Percentiles rank a stretch among this genome's conserved stretches.
Conservation (phyloP, 805 yeast species). For the Ogataea zsoltii region DNA sequence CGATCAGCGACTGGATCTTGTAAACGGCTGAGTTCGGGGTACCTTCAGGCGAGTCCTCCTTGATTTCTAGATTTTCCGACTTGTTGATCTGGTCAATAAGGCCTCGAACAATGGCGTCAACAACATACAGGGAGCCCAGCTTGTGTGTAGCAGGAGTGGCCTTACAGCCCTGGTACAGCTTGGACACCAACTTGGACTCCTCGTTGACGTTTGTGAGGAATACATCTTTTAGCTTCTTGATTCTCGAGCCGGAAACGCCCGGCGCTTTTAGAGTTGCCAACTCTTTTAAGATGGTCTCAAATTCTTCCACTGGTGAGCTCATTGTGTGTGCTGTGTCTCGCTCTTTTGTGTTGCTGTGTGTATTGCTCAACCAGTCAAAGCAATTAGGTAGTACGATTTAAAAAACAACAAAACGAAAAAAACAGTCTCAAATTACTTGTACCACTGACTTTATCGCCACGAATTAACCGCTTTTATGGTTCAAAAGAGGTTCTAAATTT, state of each 20-base stretch:
- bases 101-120: constrained; percentile 89
- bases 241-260: constrained; percentile 95
- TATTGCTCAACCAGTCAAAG: not conserved
- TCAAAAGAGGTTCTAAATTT: constrained; percentile 1
- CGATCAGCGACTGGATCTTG: constrained; percentile 64
- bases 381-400: constrained; percentile 6
- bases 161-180: constrained; percentile 66
- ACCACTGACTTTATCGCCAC: not conserved
- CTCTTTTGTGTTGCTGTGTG: not conserved
- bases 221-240: constrained; percentile 76
- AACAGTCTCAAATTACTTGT: constrained; percentile 5
- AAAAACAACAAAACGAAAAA: constrained; percentile 4
- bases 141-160: constrained; percentile 78
- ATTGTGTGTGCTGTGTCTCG: constrained; percentile 20
- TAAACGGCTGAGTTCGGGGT: constrained; percentile 72
- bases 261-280: constrained; percentile 68
- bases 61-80: constrained; percentile 50
- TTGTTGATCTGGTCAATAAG: constrained; percentile 70
- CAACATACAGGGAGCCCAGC: constrained; percentile 85
- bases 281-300: constrained; percentile 50
- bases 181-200: constrained; percentile 53
- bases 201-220: constrained; percentile 64
- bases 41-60: constrained; percentile 59
- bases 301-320: constrained; percentile 44
- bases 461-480: not conserved